These are phyloP conservation scores for Elongisporangium prolatum DNA, from an alignment of 352 stramenopile genomes.

Conservation along the genomic window DNA sequence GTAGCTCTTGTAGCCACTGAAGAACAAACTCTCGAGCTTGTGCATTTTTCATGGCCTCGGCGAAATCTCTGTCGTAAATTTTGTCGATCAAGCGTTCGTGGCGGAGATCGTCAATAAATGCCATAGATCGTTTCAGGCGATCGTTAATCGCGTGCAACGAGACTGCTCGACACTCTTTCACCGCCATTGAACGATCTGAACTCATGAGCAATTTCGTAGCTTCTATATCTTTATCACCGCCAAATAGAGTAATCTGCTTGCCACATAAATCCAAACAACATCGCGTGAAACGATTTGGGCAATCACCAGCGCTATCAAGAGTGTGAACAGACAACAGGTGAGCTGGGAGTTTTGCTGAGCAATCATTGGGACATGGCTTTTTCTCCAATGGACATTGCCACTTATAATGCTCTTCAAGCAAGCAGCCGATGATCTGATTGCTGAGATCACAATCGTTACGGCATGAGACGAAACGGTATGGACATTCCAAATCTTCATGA, in stretches of 20 bases:
- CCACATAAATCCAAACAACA: conserved; percentile 66
- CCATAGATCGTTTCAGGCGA: conserved; percentile 3
- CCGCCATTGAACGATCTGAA: conserved; percentile 1
- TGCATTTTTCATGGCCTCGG: conserved; percentile 1
- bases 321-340: conserved; percentile 44
- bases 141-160: conserved; percentile 13
- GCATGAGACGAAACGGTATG: conserved; percentile 44
- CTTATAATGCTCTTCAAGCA: conserved; percentile 48
- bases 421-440: conserved; percentile 36
- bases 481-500: conserved; percentile 59
- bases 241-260: conserved; percentile 50
- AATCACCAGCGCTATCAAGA: conserved; percentile 42
- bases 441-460: conserved; percentile 42
- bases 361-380: conserved; percentile 31
- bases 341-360: conserved; percentile 14
- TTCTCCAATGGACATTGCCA: conserved; percentile 62
- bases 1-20: conserved; percentile 13
- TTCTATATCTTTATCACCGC: conserved; percentile 7
- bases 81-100: neutral
- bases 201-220: conserved; percentile 13
- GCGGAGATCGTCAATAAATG: neutral
- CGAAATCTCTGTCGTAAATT: neutral
- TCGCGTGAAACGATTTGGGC: conserved; percentile 19
- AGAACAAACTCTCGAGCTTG: conserved; percentile 6
- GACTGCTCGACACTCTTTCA: conserved; percentile 2